Base-by-base conservation (phyloP, 202 grass and related monocot genomes). In the Saccharum hybrid region DNA sequence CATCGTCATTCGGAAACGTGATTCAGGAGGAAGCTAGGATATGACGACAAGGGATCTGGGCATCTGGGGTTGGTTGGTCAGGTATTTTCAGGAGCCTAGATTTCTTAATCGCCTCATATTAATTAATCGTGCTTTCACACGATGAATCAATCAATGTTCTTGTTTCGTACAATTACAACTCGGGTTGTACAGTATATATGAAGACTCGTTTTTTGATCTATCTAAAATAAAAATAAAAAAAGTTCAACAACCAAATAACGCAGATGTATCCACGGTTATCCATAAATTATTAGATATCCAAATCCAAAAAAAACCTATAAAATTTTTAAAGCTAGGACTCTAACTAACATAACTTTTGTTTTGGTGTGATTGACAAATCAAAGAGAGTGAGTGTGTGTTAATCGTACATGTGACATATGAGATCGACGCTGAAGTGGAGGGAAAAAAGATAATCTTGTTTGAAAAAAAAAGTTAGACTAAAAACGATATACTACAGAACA, bases 61-160 rank as follows among this genome's bases (percentile, higher is more conserved):
- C 33, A 66, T n/a, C 23, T 19, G 9, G 6, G 48, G 26, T 70
- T 62, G 12, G 74, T 18, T 70, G 43, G 4, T 19, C 38, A 13
- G 7, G 37, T 8, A 34, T 36, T 43, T 68, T 30, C 6, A n/a
- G 40, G 19, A 22, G 13, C 43, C 18, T 37, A 71, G 3, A 36
- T 72, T 65, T 66, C 38, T 84, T 62, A 46, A 37, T 77, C 52
- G 73, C 37, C 62, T 77, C 39, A 71, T 15, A 34, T 62, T 70
- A 70, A 34, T 62, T 70, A 70, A 70, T 8, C 64, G 41, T 38
- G 82, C 74, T 63, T 84, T 78, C 82, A 63, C 74, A 71, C 9
- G 7, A 64, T 46, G 63, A 77, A 61, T 43, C 81, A 5, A 52
- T 59, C 52, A 10, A 59, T 59, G 8, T 6, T 8, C 5, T 19